phyloP scores from a whole-genome alignment of 2,329 filamentous ascomycete genomes.

The Pestalotiopsis fici region DNA sequence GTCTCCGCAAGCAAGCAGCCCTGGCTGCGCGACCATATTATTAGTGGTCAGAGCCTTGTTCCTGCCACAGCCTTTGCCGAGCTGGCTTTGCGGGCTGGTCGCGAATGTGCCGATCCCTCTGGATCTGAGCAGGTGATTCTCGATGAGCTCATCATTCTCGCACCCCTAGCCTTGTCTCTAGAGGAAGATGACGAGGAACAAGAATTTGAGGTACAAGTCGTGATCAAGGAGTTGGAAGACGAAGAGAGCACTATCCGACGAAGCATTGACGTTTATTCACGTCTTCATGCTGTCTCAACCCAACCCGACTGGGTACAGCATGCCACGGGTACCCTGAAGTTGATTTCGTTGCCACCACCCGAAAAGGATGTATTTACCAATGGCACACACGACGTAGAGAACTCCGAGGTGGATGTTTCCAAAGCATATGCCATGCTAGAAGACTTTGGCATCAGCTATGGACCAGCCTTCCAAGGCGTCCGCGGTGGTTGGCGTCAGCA shows the following conservation, averaged over 20 bases:
- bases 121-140: neutral
- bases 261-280: conserved; percentile 2
- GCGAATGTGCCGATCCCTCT: neutral
- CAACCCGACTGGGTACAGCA: conserved; percentile 7
- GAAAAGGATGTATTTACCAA: neutral
- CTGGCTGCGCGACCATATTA: conserved; percentile 1
- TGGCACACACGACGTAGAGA: neutral
- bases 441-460: conserved; percentile 4
- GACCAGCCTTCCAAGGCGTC: conserved; percentile 1
- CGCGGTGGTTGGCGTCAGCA: neutral
- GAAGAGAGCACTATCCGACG: neutral
- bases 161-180: neutral
- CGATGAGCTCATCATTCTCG: neutral
- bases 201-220: conserved; percentile 3
- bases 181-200: neutral
- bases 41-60: neutral
- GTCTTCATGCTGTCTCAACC: neutral
- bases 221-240: neutral
- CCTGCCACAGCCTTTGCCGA: conserved; percentile 6
- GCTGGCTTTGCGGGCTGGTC: conserved; percentile 1
- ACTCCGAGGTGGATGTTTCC: neutral
- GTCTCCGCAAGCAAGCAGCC: neutral
- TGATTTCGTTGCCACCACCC: neutral
- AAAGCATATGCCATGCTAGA: neutral
- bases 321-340: conserved; percentile 5